Base-by-base conservation (phyloP, 176 grass and related monocot species). In the Metroxylon sagu region DNA sequence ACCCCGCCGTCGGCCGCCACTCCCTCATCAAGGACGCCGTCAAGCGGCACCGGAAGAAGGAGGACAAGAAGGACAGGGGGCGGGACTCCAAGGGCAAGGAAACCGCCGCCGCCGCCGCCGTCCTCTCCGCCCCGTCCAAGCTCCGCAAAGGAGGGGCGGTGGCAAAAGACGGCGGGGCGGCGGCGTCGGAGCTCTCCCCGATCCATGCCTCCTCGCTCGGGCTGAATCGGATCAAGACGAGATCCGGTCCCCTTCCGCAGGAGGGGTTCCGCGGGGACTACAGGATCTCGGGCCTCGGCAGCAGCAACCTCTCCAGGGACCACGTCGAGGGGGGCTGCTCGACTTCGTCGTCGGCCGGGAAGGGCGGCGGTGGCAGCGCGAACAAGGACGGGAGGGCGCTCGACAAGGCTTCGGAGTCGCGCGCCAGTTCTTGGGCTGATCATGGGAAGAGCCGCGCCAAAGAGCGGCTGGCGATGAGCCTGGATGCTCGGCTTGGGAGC, bases 201-300 rank as follows among this genome's bases (percentile, higher is more conserved):
- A 93, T 98, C 79, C 77, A 93, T n/a, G 94, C 88, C 8, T 93
- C 94, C 64, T 98, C 94, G 3, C 94, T 98, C 10, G 94, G 94
- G 12, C 77, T 98, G 28, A 98, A 98, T 70, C 82, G 82, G 88
- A 98, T 98, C 79, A 93, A 93, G 88, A 98, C 94, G 76, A 98
- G 94, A 93, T 98, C 94, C 64, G 88, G 94, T 17, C 94, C 94
- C 52, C 83, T 98, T 67, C 94, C 82, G 59, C 94, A 89, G 85
- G 94, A 98, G 65, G 84, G 84, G 56, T 75, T 81, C 52, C 79
- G 79, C 0, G 66, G 61, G 57, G 73, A 82, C 8, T 76, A 79
- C 82, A 78, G 84, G 56, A 56, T 82, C 5, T 62, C 88, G 16
- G 70, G 76, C 52, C 78, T 98, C 18, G 88, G 85, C 48, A 77